Evolutionary conservation across 2,329 filamentous ascomycete species (phyloP).

Genomic region (Plenodomus lindquistii): DNA sequence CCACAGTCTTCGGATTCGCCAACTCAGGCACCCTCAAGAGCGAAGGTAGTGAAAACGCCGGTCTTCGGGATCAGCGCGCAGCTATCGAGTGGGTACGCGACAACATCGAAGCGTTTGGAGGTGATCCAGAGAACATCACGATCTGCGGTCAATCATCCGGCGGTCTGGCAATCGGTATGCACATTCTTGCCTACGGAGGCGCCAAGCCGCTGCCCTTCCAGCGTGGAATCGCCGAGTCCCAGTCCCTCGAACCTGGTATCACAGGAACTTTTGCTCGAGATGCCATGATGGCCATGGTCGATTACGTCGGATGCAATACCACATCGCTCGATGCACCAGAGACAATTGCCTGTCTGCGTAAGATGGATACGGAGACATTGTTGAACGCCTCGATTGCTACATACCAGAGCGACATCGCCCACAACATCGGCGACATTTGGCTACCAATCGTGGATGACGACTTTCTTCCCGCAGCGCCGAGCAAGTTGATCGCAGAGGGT

Average conservation of each 20-base stretch:
- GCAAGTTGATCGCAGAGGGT: slow-evolving; percentile 47
- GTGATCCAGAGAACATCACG: slow-evolving; percentile 42
- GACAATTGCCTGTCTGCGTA: slow-evolving; percentile 54
- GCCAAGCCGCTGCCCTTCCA: slow-evolving; percentile 33
- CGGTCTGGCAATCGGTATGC: slow-evolving; percentile 37
- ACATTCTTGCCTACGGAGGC: slow-evolving; percentile 41
- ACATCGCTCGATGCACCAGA: slow-evolving; percentile 46
- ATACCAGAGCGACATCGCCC: slow-evolving; percentile 42
- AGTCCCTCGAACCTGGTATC: slow-evolving; percentile 57
- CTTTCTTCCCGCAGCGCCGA: slow-evolving; percentile 53
- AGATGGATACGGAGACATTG: slow-evolving; percentile 49
- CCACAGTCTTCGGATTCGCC: slow-evolving; percentile 42
- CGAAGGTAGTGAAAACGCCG: slow-evolving; percentile 43
- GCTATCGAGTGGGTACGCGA: slow-evolving; percentile 47
- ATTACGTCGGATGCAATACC: slow-evolving; percentile 50
- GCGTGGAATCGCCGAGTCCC: slow-evolving; percentile 47
- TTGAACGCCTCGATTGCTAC: slow-evolving; percentile 52
- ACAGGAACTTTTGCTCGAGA: slow-evolving; percentile 53
- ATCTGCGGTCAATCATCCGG: slow-evolving; percentile 48
- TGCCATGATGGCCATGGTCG: slow-evolving; percentile 51
- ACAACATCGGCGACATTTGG: slow-evolving; percentile 55
- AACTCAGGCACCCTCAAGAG: slow-evolving; percentile 36
- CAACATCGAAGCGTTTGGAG: slow-evolving; percentile 42
- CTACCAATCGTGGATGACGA: slow-evolving; percentile 56
- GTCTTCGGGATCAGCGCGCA: slow-evolving; percentile 44